These are phyloP conservation scores for Penicillium sp. DNA, from an alignment of 2,329 filamentous ascomycete genomes.

Conservation along the genomic window DNA sequence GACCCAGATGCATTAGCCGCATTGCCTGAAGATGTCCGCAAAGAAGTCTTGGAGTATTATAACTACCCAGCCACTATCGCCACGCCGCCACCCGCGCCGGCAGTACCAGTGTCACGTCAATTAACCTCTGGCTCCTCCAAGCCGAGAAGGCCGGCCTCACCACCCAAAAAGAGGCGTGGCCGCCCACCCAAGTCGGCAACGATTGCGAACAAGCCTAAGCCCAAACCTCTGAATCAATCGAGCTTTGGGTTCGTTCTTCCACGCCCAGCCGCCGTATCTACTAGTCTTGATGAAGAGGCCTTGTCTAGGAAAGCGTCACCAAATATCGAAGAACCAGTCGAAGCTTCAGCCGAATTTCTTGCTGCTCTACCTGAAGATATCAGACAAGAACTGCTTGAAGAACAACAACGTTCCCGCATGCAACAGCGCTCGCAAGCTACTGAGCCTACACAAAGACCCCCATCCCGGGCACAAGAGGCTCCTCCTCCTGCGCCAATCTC, in stretches of 20 bases:
- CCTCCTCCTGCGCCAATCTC: conserved; percentile 7
- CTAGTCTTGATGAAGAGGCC: conserved; percentile 12
- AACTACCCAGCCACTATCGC: conserved; percentile 27
- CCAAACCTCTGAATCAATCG: conserved; percentile 62
- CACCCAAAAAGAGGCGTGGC: conserved; percentile 64
- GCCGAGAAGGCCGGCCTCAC: conserved; percentile 53
- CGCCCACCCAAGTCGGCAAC: conserved; percentile 54
- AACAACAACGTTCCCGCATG: conserved; percentile 63
- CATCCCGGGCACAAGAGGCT: conserved; percentile 16
- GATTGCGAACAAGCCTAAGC: conserved; percentile 50
- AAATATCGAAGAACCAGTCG: conserved; percentile 28
- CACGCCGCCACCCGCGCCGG: conserved; percentile 31
- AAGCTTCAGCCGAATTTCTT: conserved; percentile 69
- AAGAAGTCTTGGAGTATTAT: conserved; percentile 77
- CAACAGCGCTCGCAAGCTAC: conserved; percentile 56
- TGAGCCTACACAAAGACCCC: conserved; percentile 31
- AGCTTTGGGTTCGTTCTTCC: conserved; percentile 69
- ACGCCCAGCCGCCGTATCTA: conserved; percentile 17
- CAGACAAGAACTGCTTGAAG: conserved; percentile 71
- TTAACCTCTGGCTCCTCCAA: conserved; percentile 35
- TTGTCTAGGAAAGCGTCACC: conserved; percentile 27
- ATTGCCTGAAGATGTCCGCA: conserved; percentile 79
- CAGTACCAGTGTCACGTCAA: conserved; percentile 47
- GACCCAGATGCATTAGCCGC: conserved; percentile 81
- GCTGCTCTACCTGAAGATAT: conserved; percentile 80